phyloP scores from a whole-genome alignment of 2,329 filamentous ascomycete species.

The Sphaerulina populicola region DNA sequence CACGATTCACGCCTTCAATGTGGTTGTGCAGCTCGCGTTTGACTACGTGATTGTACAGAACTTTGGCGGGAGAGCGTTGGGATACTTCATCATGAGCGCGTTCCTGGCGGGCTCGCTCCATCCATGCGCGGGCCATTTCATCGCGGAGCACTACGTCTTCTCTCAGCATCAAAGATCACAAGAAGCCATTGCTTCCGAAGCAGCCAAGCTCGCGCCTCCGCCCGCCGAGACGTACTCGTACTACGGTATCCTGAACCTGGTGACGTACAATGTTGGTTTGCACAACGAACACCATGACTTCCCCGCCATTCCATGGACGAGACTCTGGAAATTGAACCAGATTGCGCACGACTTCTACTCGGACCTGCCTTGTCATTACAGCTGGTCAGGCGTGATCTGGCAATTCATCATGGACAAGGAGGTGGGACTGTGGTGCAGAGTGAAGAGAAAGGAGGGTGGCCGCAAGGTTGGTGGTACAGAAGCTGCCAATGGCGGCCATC shows the following conservation, averaged over 20 bases:
- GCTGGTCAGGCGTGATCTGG: slow-evolving; percentile 91
- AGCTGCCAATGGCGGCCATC: slow-evolving; percentile 7
- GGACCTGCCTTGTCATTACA: slow-evolving; percentile 74
- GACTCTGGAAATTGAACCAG: slow-evolving; percentile 64
- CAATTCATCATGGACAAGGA: slow-evolving; percentile 87
- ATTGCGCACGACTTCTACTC: slow-evolving; percentile 89
- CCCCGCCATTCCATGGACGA: slow-evolving; percentile 90
- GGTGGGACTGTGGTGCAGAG: slow-evolving; percentile 82
- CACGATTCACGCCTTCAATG: slow-evolving; percentile 72
- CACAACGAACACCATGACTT: slow-evolving; percentile 99
- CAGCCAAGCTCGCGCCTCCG: slow-evolving; percentile 38
- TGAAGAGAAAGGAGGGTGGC: slow-evolving; percentile 79
- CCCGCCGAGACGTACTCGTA: slow-evolving; percentile 95
- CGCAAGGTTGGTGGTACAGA: slow-evolving; percentile 45
- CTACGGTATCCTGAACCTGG: slow-evolving; percentile 82
- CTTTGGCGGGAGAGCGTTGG: slow-evolving; percentile 56
- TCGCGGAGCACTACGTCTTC: slow-evolving; percentile 73
- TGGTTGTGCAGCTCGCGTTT: slow-evolving; percentile 67
- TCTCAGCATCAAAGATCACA: slow-evolving; percentile 45
- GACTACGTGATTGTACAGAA: slow-evolving; percentile 59
- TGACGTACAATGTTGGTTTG: slow-evolving; percentile 94
- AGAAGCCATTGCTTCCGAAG: slow-evolving; percentile 34
- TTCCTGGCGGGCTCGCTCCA: slow-evolving; percentile 92
- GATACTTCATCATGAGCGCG: slow-evolving; percentile 79
- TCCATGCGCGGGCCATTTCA: slow-evolving; percentile 94